Evolutionary conservation across 2,329 filamentous ascomycete species (phyloP).

Genomic region (Xylariomycetidae sp.): DNA sequence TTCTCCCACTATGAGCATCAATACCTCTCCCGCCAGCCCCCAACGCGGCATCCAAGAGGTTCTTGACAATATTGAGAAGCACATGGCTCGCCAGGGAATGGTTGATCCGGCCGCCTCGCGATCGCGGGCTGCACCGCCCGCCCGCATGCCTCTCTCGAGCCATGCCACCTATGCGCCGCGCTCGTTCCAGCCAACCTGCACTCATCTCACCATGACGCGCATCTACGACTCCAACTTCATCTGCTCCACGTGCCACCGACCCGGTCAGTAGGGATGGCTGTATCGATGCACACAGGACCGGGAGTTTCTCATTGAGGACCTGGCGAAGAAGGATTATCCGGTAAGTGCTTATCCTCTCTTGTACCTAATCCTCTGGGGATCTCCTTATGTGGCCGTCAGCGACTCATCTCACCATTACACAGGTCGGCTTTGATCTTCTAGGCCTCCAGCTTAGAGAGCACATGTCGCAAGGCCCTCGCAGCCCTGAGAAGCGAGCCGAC

Average conservation of each 20-base stretch:
- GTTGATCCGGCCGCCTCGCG: conserved; percentile 3
- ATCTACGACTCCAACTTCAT: conserved; percentile 46
- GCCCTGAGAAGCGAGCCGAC: conserved; percentile 34
- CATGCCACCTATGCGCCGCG: conserved; percentile 8
- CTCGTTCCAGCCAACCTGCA: conserved; percentile 41
- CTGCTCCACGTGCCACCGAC: conserved; percentile 54
- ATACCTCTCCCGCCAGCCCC: too few species aligned
- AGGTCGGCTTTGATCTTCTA: conserved; percentile 23
- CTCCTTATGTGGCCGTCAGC: too few species aligned
- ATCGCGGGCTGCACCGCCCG: not conserved
- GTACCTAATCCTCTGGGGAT: not conserved
- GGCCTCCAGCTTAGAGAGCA: conserved; percentile 30
- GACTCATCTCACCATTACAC: too few species aligned
- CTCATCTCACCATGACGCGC: conserved; percentile 62
- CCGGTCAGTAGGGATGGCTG: conserved; percentile 61
- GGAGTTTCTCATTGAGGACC: conserved; percentile 32
- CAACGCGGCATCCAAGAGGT: not conserved
- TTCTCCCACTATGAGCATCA: too few species aligned
- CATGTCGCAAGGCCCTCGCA: conserved; percentile 31
- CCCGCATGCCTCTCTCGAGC: conserved; percentile 1
- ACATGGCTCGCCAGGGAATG: conserved; percentile 7
- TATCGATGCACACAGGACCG: conserved; percentile 54
- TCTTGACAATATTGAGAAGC: conserved; percentile 3
- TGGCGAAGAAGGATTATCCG: conserved; percentile 20
- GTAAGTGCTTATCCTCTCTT: conserved; percentile 12